Evolutionary conservation across 2,329 filamentous ascomycete genomes (phyloP).

Genomic region (Pestalotiopsis sp.): DNA sequence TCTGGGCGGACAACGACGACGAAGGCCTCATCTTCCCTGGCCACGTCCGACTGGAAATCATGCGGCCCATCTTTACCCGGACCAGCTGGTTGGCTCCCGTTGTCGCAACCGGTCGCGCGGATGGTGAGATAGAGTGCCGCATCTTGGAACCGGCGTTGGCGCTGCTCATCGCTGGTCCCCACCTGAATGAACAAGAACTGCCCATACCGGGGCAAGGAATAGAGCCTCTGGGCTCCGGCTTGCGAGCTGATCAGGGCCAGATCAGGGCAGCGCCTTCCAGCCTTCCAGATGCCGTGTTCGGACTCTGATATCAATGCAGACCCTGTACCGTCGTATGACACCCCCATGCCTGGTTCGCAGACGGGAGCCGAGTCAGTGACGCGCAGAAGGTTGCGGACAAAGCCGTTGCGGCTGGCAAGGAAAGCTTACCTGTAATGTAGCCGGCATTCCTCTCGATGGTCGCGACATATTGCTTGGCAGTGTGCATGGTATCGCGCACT

Average conservation of each 20-base stretch:
- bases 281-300: conserved; percentile 38
- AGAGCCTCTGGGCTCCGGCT: conserved; percentile 29
- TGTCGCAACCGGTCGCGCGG: not conserved
- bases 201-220: conserved; percentile 35
- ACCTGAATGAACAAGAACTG: conserved; percentile 31
- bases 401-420: conserved; percentile 4
- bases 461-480: conserved; percentile 48
- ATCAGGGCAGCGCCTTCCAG: conserved; percentile 41
- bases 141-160: conserved; percentile 13
- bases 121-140: conserved; percentile 9
- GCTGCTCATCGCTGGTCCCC: conserved; percentile 10
- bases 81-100: not conserved
- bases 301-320: conserved; percentile 39
- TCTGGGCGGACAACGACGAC: conserved; percentile 41
- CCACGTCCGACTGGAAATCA: conserved; percentile 34
- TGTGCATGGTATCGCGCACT: conserved; percentile 46
- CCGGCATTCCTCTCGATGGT: conserved; percentile 50
- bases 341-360: conserved; percentile 39
- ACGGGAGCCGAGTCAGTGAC: not conserved
- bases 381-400: not conserved
- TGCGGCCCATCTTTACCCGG: not conserved
- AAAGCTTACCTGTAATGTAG: conserved; percentile 46
- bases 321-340: conserved; percentile 38
- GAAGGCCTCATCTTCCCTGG: conserved; percentile 27
- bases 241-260: conserved; percentile 25